Evolutionary conservation across 768 basidiomycete species (phyloP).

Genomic region (Kwoniella europaea): DNA sequence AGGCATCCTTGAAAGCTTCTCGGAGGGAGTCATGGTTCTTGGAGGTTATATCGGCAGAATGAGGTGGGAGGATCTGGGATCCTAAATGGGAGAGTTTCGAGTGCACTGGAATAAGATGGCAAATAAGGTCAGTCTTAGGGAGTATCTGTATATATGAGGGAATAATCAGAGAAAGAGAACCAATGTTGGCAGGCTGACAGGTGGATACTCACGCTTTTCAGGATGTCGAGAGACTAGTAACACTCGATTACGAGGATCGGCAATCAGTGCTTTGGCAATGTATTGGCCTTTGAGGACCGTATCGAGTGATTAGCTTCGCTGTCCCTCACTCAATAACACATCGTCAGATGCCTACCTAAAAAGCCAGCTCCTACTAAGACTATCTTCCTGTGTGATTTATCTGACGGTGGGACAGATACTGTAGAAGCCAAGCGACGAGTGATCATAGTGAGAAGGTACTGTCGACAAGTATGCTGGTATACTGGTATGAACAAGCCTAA

Average conservation of each 20-base stretch:
- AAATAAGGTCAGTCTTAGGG: background rate
- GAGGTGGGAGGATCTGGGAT: slow-evolving; percentile 60
- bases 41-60: slow-evolving; percentile 65
- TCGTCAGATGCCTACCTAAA: slow-evolving; percentile 61
- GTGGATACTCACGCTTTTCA: slow-evolving; percentile 55
- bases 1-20: slow-evolving; percentile 64
- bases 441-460: slow-evolving; percentile 17
- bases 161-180: no score
- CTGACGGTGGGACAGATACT: slow-evolving; percentile 3
- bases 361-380: slow-evolving; percentile 64
- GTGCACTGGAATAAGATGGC: slow-evolving; percentile 49
- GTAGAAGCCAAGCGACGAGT: slow-evolving; percentile 31
- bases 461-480: no score
- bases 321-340: no score
- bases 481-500: no score
- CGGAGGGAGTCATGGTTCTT: slow-evolving; percentile 15
- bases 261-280: slow-evolving; percentile 66
- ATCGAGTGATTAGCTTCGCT: no score
- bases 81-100: slow-evolving; percentile 50
- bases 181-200: no score
- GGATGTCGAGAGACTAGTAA: slow-evolving; percentile 70
- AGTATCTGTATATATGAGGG: no score
- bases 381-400: slow-evolving; percentile 51
- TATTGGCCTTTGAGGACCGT: slow-evolving; percentile 45
- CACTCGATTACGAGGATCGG: slow-evolving; percentile 61